Percentiles rank a stretch among this genome's conserved stretches.
Conservation (phyloP, 2,329 filamentous ascomycete genomes). For the Podosphaera aphanis region DNA sequence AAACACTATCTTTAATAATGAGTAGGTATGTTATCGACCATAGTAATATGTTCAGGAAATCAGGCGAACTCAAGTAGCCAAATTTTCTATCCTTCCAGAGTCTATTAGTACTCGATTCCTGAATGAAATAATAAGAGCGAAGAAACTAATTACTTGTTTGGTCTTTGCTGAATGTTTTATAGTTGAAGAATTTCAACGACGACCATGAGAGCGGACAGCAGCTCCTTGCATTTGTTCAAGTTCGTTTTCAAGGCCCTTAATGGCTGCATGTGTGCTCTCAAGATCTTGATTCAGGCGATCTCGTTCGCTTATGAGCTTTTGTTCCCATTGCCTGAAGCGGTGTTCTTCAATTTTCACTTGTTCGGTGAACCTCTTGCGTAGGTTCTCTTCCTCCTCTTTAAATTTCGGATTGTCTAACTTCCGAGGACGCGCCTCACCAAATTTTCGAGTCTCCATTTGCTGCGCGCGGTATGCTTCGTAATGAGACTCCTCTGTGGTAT, state of each 20-base stretch:
- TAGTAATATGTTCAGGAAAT: no score
- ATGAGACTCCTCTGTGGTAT: slow-evolving; percentile 97
- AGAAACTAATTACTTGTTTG: slow-evolving; percentile 16
- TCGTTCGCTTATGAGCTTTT: slow-evolving; percentile 97
- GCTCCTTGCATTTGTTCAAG: slow-evolving; percentile 84
- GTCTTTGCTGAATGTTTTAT: background rate
- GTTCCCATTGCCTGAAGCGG: slow-evolving; percentile 97
- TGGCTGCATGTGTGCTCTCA: slow-evolving; percentile 85
- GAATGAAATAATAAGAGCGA: slow-evolving; percentile 4
- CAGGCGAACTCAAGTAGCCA: background rate
- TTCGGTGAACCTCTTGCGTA: slow-evolving; percentile 97
- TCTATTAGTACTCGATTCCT: background rate
- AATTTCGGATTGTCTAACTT: slow-evolving; percentile 99
- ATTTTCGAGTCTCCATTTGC: slow-evolving; percentile 99
- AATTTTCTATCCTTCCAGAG: background rate
- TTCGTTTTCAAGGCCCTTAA: slow-evolving; percentile 78
- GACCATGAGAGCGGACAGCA: slow-evolving; percentile 73
- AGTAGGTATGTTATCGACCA: no score
- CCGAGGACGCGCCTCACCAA: slow-evolving; percentile 85
- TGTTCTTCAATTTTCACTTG: slow-evolving; percentile 99
- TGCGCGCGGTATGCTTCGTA: slow-evolving; percentile 98
- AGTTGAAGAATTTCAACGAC: slow-evolving; percentile 35
- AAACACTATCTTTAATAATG: no score
- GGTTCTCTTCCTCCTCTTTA: slow-evolving; percentile 97
- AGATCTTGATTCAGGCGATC: slow-evolving; percentile 99